A percentile compares a stretch with the other conserved stretches of the same genome.
Conservation (phyloP, 495 filamentous ascomycete species). For the Hypoxylon lenormandii region DNA sequence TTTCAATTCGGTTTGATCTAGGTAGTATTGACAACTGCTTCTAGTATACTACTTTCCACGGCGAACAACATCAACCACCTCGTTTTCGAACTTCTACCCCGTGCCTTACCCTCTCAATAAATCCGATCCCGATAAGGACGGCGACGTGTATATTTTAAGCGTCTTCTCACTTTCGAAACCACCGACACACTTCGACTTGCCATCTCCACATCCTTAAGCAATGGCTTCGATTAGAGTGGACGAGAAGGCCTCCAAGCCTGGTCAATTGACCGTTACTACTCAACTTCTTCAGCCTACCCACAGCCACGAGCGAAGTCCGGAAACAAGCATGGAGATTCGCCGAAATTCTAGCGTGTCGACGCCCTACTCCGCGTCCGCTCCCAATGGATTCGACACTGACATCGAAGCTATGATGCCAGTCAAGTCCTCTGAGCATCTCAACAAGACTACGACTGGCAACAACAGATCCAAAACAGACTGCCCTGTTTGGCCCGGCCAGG, state of each 20-base stretch:
- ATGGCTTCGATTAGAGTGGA: slow-evolving; percentile 37
- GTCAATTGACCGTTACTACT: slow-evolving; percentile 52
- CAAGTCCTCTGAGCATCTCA: slow-evolving; percentile 40
- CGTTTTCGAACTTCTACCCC: background rate
- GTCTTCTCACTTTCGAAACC: slow-evolving; percentile 2
- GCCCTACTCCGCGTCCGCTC: slow-evolving; percentile 49
- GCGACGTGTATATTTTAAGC: slow-evolving; percentile 19
- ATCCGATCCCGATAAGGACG: slow-evolving; percentile 8
- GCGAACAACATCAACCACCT: background rate
- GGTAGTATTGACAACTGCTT: slow-evolving; percentile 17
- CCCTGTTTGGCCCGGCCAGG: slow-evolving; percentile 64
- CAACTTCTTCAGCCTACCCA: slow-evolving; percentile 36
- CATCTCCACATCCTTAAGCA: slow-evolving; percentile 7
- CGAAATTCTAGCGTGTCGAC: slow-evolving; percentile 55
- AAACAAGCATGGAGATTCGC: slow-evolving; percentile 33
- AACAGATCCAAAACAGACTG: slow-evolving; percentile 55
- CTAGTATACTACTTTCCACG: background rate
- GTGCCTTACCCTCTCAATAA: slow-evolving; percentile 3
- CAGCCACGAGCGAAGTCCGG: slow-evolving; percentile 44
- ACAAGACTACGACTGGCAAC: slow-evolving; percentile 51
- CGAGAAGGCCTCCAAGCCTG: slow-evolving; percentile 48
- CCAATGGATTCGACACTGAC: slow-evolving; percentile 63
- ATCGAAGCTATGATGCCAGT: slow-evolving; percentile 60
- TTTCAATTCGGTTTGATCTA: too few species aligned
- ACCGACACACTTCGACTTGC: background rate